Conservation (phyloP, 352 stramenopile genomes). For the Phytophthora citrophthora region DNA sequence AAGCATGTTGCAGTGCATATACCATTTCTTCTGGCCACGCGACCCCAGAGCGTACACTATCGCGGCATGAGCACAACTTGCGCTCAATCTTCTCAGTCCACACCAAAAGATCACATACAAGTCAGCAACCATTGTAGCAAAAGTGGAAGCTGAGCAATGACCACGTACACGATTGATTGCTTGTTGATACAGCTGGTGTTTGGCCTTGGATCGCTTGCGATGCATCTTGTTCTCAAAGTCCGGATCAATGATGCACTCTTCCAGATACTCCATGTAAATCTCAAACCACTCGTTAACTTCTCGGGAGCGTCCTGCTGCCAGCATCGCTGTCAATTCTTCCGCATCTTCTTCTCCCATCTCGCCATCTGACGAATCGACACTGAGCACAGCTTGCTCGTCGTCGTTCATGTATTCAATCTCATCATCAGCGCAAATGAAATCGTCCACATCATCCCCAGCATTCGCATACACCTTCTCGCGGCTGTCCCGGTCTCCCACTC, state of each 20-base stretch:
- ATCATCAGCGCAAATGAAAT: slow-evolving; percentile 82
- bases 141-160: neutral
- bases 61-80: slow-evolving; percentile 69
- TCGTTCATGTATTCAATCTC: slow-evolving; percentile 90
- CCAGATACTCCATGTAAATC: slow-evolving; percentile 87
- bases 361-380: slow-evolving; percentile 55
- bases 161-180: slow-evolving; percentile 65
- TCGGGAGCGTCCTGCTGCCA: slow-evolving; percentile 53
- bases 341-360: slow-evolving; percentile 48
- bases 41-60: slow-evolving; percentile 69
- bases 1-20: slow-evolving; percentile 51
- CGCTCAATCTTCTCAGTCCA: slow-evolving; percentile 68
- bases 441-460: slow-evolving; percentile 72
- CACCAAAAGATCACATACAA: neutral
- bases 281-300: slow-evolving; percentile 81
- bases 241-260: slow-evolving; percentile 70
- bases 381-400: slow-evolving; percentile 77
- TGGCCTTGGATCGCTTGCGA: slow-evolving; percentile 31
- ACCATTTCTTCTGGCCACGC: slow-evolving; percentile 78
- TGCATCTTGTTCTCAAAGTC: slow-evolving; percentile 70
- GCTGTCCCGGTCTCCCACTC: slow-evolving; percentile 31
- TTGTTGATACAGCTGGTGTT: slow-evolving; percentile 62
- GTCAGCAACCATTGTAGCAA: neutral
- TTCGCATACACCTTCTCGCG: slow-evolving; percentile 53
- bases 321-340: slow-evolving; percentile 46